Evolutionary conservation across 1,284 basidiomycete genomes (phyloP).

Genomic region (Puccinia coronata): DNA sequence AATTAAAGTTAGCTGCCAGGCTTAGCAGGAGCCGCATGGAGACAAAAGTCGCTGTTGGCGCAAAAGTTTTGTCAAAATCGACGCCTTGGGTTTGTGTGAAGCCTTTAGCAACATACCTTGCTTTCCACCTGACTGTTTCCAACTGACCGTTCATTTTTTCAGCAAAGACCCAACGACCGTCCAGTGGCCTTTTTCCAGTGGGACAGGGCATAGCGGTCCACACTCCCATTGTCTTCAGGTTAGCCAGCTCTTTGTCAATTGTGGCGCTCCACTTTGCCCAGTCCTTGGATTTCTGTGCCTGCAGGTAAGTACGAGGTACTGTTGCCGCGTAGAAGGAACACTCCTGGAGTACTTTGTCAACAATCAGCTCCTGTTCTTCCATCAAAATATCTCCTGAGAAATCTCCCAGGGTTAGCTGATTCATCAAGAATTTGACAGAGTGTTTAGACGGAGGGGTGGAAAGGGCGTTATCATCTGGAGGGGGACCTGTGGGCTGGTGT

Average conservation of each 20-base stretch:
- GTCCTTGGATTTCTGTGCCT: neutral
- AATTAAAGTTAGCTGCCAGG: neutral
- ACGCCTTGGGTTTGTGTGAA: neutral
- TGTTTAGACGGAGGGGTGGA: too few species aligned
- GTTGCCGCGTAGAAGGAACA: neutral
- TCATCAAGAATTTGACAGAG: too few species aligned
- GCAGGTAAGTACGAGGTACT: neutral
- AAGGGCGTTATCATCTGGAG: too few species aligned
- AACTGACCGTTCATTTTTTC: neutral
- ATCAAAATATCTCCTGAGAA: neutral
- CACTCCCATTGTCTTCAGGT: conserved; percentile 19
- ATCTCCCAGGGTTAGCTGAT: neutral
- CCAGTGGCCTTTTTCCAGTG: neutral
- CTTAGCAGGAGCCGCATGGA: neutral
- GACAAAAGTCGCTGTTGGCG: conserved; percentile 33
- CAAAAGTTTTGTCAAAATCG: conserved; percentile 23
- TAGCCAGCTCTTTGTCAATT: neutral
- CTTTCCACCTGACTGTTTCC: conserved; percentile 40
- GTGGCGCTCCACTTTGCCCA: neutral
- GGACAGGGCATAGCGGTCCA: neutral
- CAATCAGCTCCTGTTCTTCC: neutral
- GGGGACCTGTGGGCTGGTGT: too few species aligned
- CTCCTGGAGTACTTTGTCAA: neutral
- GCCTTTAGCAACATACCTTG: conserved; percentile 19
- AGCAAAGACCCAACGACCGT: neutral